phyloP scores from a whole-genome alignment of 2,329 filamentous ascomycete genomes.

The Ceratocystis ficicola region DNA sequence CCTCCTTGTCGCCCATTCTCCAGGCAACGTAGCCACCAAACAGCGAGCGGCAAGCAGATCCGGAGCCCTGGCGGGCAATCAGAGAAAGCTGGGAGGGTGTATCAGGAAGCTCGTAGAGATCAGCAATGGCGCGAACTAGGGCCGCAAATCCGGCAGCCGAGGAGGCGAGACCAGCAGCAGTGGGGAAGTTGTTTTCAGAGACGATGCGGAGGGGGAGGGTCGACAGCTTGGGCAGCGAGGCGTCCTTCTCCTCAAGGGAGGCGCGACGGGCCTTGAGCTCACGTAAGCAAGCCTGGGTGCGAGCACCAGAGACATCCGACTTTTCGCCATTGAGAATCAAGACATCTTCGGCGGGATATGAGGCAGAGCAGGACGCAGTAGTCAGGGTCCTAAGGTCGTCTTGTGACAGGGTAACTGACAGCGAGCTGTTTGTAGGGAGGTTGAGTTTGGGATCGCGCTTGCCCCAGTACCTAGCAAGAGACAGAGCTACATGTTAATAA shows the following conservation, averaged over 20 bases:
- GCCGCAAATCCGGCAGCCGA: constrained; percentile 60
- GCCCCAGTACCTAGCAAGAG: constrained; percentile 61
- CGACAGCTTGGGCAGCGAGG: constrained; percentile 71
- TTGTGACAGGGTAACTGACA: constrained; percentile 93
- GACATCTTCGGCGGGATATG: constrained; percentile 53
- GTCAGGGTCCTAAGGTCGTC: constrained; percentile 88
- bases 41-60: constrained; percentile 82
- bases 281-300: constrained; percentile 89
- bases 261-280: constrained; percentile 69
- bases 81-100: constrained; percentile 71
- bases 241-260: constrained; percentile 58
- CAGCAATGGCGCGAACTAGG: constrained; percentile 71
- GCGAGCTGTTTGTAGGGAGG: constrained; percentile 92
- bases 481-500: background rate
- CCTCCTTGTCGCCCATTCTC: constrained; percentile 62
- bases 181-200: constrained; percentile 98
- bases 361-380: constrained; percentile 75
- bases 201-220: constrained; percentile 69
- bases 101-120: constrained; percentile 77
- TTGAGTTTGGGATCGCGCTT: constrained; percentile 91
- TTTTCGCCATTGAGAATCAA: constrained; percentile 72
- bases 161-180: constrained; percentile 74
- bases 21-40: constrained; percentile 96
- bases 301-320: constrained; percentile 75
- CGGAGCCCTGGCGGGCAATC: constrained; percentile 86